These are phyloP conservation scores for Glaciozyma martinii DNA, from an alignment of 768 basidiomycete species.

Conservation along the genomic window DNA sequence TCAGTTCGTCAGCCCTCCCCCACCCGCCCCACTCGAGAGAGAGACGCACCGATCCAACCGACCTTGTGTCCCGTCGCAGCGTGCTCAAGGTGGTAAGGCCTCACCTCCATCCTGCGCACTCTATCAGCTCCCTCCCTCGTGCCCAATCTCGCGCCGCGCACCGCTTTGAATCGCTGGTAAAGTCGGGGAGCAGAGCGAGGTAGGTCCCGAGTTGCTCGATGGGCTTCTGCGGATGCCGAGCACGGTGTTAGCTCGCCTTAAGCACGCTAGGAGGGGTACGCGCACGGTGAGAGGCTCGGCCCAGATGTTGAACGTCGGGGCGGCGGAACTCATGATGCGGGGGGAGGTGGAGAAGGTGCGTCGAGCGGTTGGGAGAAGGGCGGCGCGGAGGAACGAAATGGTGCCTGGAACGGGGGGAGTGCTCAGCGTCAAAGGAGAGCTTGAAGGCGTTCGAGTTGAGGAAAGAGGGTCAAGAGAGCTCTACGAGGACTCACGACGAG, in stretches of 20 bases:
- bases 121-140: no score
- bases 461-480: no score
- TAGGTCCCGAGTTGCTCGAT: slow-evolving; percentile 11
- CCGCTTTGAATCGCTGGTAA: slow-evolving; percentile 15
- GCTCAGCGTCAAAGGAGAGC: no score
- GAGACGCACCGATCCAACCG: slow-evolving; percentile 17
- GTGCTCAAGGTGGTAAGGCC: slow-evolving; percentile 20
- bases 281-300: slow-evolving; percentile 1
- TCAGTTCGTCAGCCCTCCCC: neutral
- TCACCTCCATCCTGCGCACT: slow-evolving; percentile 8
- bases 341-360: neutral
- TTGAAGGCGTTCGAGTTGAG: no score
- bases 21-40: neutral
- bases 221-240: neutral
- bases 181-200: slow-evolving; percentile 12
- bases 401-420: no score
- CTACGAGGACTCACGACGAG: no score
- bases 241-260: no score
- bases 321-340: slow-evolving; percentile 4
- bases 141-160: neutral
- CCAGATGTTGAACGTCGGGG: slow-evolving; percentile 6
- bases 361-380: neutral
- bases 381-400: neutral
- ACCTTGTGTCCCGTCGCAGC: slow-evolving; percentile 7
- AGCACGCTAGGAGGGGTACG: no score